Percentiles rank a stretch among this genome's conserved stretches.
phyloP scores from a whole-genome alignment of 148 eudicot genomes.

The Diospyros lotus region DNA sequence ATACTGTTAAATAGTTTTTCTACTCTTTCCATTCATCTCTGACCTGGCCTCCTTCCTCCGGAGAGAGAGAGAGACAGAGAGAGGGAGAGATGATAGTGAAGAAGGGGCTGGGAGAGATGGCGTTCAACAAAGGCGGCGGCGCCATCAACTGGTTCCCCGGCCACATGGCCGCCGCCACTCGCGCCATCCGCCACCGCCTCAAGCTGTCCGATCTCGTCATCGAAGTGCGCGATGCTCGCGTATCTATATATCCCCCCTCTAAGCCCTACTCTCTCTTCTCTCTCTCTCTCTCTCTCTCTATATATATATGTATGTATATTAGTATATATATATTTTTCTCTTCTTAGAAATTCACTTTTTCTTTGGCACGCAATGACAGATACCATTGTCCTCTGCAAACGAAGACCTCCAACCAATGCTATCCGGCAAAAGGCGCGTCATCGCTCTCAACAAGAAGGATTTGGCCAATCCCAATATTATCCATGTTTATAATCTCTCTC shows the following conservation, averaged over 20 bases:
- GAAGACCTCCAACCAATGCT: conserved; percentile 73
- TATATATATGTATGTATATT: not conserved
- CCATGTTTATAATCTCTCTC: conserved; percentile 40
- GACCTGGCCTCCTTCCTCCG: not conserved
- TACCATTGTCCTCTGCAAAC: conserved; percentile 88
- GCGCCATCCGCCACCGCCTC: conserved; percentile 90
- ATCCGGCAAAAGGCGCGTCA: conserved; percentile 63
- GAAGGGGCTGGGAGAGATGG: conserved; percentile 62
- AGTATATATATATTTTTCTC: too few species aligned
- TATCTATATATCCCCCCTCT: conserved; percentile 2
- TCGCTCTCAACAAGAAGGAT: conserved; percentile 96
- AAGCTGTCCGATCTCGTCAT: conserved; percentile 86
- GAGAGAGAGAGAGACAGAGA: conserved; percentile 25
- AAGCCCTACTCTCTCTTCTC: not conserved
- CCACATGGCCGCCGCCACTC: conserved; percentile 98
- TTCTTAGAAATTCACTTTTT: not conserved
- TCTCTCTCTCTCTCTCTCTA: conserved; percentile 3
- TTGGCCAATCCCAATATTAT: conserved; percentile 92
- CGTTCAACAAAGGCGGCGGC: conserved; percentile 71
- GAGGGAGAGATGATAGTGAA: conserved; percentile 27
- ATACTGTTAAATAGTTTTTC: too few species aligned
- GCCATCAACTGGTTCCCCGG: conserved; percentile 92
- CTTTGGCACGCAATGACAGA: conserved; percentile 28
- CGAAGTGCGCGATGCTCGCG: conserved; percentile 95
- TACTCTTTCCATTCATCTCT: too few species aligned